Conservation (phyloP, 495 filamentous ascomycete species). For the Penicillium mononematosum region DNA sequence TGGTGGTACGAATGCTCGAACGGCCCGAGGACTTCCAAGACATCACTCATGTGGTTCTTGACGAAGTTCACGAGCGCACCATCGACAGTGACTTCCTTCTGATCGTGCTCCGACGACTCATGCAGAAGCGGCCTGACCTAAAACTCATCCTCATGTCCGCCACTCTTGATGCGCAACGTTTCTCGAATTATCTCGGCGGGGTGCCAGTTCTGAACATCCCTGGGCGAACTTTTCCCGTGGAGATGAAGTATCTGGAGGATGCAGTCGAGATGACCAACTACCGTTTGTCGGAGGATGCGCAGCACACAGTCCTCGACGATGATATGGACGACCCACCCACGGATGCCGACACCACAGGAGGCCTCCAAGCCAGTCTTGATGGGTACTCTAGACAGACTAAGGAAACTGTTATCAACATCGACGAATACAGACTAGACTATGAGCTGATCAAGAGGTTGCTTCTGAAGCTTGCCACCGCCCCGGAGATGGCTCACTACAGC, state of each 20-base stretch:
- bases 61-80: constrained; percentile 91
- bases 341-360: constrained; percentile 34
- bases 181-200: constrained; percentile 80
- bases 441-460: constrained; percentile 75
- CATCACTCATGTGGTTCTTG: constrained; percentile 87
- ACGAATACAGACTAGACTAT: constrained; percentile 86
- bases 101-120: constrained; percentile 80
- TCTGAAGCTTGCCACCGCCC: constrained; percentile 64
- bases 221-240: constrained; percentile 89
- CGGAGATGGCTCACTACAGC: constrained; percentile 66
- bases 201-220: constrained; percentile 87
- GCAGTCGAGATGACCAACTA: constrained; percentile 80
- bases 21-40: constrained; percentile 78
- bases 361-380: constrained; percentile 51
- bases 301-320: constrained; percentile 42
- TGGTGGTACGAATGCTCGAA: constrained; percentile 96
- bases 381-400: constrained; percentile 72
- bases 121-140: constrained; percentile 67
- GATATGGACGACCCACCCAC: constrained; percentile 49
- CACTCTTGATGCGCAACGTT: constrained; percentile 86
- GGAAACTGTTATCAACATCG: constrained; percentile 68
- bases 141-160: constrained; percentile 94
- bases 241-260: constrained; percentile 86
- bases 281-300: constrained; percentile 53
- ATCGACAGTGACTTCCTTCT: constrained; percentile 96